Percentiles rank a stretch among this genome's conserved stretches.
phyloP scores from a whole-genome alignment of 2,329 filamentous ascomycete genomes.

The Thielaviopsis punctulata region DNA sequence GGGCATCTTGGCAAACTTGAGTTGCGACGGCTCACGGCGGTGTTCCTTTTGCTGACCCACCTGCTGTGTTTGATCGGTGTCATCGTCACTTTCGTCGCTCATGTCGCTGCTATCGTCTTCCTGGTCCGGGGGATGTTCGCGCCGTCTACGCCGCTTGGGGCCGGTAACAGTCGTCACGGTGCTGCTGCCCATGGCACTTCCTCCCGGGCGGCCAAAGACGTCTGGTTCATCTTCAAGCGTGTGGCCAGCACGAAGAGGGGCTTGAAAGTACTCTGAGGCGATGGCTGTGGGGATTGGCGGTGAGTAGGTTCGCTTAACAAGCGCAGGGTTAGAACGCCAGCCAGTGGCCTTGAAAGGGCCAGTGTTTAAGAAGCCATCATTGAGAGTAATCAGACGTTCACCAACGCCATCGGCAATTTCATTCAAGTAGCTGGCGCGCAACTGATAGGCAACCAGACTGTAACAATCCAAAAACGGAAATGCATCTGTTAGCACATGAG shows the following conservation, averaged over 20 bases:
- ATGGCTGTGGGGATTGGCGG: constrained; percentile 72
- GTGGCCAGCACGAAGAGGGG: constrained; percentile 43
- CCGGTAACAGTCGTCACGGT: constrained; percentile 53
- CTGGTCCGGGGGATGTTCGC: constrained; percentile 50
- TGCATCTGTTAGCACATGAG: neutral
- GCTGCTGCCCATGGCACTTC: constrained; percentile 45
- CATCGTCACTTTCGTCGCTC: constrained; percentile 71
- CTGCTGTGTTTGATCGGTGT: constrained; percentile 42
- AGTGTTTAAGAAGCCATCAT: constrained; percentile 63
- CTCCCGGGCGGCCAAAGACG: constrained; percentile 54
- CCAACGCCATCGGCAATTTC: constrained; percentile 71
- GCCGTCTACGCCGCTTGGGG: constrained; percentile 44
- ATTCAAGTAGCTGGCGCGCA: constrained; percentile 64
- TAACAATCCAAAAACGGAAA: neutral
- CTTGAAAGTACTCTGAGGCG: constrained; percentile 69
- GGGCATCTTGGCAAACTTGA: constrained; percentile 94
- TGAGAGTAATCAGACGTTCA: constrained; percentile 66
- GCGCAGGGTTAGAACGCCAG: constrained; percentile 56
- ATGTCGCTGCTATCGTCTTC: constrained; percentile 76
- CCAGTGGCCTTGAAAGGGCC: constrained; percentile 69
- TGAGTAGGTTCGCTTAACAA: constrained; percentile 70
- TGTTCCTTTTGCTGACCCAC: constrained; percentile 27
- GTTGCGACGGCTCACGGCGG: constrained; percentile 58
- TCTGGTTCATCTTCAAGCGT: constrained; percentile 55
- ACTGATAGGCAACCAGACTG: constrained; percentile 67